Percentiles rank a stretch among this genome's conserved stretches.
Conservation (phyloP, 2,329 filamentous ascomycete species). For the Chrysoporthe cubensis region DNA sequence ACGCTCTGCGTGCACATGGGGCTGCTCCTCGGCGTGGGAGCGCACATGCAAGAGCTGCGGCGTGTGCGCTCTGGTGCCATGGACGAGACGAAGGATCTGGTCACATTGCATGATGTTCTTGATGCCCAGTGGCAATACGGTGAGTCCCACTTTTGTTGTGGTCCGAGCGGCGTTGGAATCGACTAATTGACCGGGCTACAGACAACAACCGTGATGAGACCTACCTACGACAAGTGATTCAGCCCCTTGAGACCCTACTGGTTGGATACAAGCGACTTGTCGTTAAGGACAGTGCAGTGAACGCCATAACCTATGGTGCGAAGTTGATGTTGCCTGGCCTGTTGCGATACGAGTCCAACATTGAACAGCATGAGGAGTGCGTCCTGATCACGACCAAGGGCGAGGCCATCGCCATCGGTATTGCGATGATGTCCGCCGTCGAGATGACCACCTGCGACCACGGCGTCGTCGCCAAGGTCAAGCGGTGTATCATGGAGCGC, state of each 20-base stretch:
- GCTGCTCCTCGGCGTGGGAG: slow-evolving; percentile 54
- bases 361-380: slow-evolving; percentile 94
- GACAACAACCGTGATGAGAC: slow-evolving; percentile 96
- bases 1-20: slow-evolving; percentile 95
- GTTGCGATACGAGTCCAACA: slow-evolving; percentile 85
- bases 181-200: slow-evolving; percentile 15
- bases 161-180: slow-evolving; percentile 9
- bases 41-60: slow-evolving; percentile 97
- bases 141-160: slow-evolving; percentile 10
- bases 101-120: slow-evolving; percentile 92
- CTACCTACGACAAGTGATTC: slow-evolving; percentile 88
- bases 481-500: slow-evolving; percentile 99
- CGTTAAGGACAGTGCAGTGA: slow-evolving; percentile 95
- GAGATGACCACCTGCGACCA: slow-evolving; percentile 97
- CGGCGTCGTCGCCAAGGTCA: slow-evolving; percentile 97
- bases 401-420: slow-evolving; percentile 94
- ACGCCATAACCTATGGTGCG: slow-evolving; percentile 97
- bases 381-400: slow-evolving; percentile 99
- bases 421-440: slow-evolving; percentile 97
- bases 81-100: slow-evolving; percentile 86
- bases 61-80: slow-evolving; percentile 93
- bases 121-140: slow-evolving; percentile 90
- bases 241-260: slow-evolving; percentile 89
- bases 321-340: slow-evolving; percentile 99
- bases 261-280: slow-evolving; percentile 95